A percentile compares a stretch with the other conserved stretches of the same genome.
Conservation (phyloP, 345 rosid genomes). For the Camelina laxa region DNA sequence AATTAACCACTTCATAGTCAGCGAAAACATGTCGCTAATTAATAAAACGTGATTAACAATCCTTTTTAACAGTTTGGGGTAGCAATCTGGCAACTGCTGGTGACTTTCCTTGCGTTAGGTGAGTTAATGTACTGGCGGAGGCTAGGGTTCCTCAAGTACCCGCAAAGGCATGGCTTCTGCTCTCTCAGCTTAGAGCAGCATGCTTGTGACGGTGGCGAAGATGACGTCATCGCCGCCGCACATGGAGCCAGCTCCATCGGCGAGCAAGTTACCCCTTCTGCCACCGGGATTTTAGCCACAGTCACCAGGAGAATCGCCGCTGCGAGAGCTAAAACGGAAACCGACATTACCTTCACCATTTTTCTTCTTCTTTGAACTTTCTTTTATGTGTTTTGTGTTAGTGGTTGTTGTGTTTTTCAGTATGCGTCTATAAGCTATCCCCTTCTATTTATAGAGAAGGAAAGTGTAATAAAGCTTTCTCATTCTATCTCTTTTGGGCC, state of each 20-base stretch:
- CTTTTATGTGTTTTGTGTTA: background rate
- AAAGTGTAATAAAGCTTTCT: constrained; percentile 4
- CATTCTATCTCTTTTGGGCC: background rate
- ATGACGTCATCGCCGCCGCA: constrained; percentile 46
- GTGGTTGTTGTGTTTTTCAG: background rate
- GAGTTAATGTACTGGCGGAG: constrained; percentile 50
- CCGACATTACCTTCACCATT: constrained; percentile 33
- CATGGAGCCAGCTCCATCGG: constrained; percentile 58
- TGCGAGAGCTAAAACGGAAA: background rate
- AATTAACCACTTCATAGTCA: constrained; percentile 27
- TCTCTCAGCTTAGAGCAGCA: constrained; percentile 69
- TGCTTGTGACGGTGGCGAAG: constrained; percentile 43
- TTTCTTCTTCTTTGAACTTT: constrained; percentile 19
- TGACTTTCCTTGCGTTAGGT: constrained; percentile 54
- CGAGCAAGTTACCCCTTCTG: constrained; percentile 60
- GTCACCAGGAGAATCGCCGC: constrained; percentile 27
- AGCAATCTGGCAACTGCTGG: constrained; percentile 48
- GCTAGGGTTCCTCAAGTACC: constrained; percentile 57
- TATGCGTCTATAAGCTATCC: background rate
- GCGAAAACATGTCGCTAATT: constrained; percentile 12
- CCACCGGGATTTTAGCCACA: constrained; percentile 21
- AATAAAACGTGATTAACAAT: constrained; percentile 16
- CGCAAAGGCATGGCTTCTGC: constrained; percentile 76
- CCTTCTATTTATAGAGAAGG: constrained; percentile 26
- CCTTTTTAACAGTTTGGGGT: constrained; percentile 51